Percentiles rank a stretch among this genome's conserved stretches.
phyloP scores from a whole-genome alignment of 1,284 basidiomycete genomes.

The Rhodotorula sp. region DNA sequence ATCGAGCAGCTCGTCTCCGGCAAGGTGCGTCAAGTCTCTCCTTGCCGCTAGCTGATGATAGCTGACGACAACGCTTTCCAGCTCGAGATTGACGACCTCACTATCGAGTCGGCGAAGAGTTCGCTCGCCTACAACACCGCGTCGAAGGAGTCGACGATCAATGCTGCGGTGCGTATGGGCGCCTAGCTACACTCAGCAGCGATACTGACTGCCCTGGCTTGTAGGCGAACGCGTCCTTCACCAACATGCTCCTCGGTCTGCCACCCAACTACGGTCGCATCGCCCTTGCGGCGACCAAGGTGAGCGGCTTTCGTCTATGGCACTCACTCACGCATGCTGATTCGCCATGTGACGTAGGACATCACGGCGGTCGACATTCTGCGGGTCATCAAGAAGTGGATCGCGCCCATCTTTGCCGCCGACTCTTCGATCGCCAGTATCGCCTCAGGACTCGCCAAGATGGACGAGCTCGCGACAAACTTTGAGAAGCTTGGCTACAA shows the following conservation, averaged over 20 bases:
- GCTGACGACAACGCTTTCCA: constrained; percentile 46
- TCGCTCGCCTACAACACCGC: constrained; percentile 83
- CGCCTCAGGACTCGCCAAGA: constrained; percentile 76
- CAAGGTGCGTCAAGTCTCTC: constrained; percentile 21
- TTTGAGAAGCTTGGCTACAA: constrained; percentile 70
- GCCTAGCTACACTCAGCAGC: neutral
- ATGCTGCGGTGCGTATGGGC: constrained; percentile 64
- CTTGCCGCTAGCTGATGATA: neutral
- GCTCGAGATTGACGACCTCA: constrained; percentile 77
- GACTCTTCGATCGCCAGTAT: constrained; percentile 74
- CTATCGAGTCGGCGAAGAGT: constrained; percentile 87
- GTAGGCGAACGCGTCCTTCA: constrained; percentile 74
- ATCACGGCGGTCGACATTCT: constrained; percentile 77
- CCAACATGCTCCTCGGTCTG: constrained; percentile 78
- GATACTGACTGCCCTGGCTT: neutral
- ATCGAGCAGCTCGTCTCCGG: constrained; percentile 47
- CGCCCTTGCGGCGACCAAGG: constrained; percentile 68
- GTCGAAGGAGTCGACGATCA: constrained; percentile 75
- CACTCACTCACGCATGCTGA: neutral
- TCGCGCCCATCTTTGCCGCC: constrained; percentile 82
- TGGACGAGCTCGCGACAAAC: constrained; percentile 66
- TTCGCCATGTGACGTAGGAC: constrained; percentile 48
- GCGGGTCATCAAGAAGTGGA: constrained; percentile 66
- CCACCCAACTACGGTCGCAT: constrained; percentile 69
- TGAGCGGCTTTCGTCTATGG: neutral